A percentile compares a stretch with the other conserved stretches of the same genome.
Evolutionary conservation across 768 basidiomycete genomes (phyloP).

Genomic region (Lentinula boryana): DNA sequence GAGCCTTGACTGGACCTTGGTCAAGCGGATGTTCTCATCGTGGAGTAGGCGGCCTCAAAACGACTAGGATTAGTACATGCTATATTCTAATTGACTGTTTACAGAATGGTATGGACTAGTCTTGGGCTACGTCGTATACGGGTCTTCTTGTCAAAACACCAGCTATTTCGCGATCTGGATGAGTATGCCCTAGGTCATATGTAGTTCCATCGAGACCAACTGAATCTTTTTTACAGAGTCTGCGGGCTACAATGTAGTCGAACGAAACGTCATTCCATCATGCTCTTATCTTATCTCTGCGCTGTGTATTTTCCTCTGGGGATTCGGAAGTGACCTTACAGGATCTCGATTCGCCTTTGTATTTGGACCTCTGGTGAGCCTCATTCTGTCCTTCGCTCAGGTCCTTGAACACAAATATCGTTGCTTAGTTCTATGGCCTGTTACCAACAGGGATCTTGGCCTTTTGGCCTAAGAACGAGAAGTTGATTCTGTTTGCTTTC

Average conservation of each 20-base stretch:
- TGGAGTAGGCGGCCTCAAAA: slow-evolving; percentile 13
- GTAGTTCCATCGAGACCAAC: not conserved
- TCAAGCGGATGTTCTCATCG: slow-evolving; percentile 15
- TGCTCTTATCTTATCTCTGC: slow-evolving; percentile 17
- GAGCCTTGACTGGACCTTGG: slow-evolving; percentile 13
- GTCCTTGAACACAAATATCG: not conserved
- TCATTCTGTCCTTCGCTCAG: not conserved
- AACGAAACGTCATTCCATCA: slow-evolving; percentile 19
- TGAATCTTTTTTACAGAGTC: slow-evolving; percentile 9
- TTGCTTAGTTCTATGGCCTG: slow-evolving; percentile 6
- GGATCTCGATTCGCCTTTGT: slow-evolving; percentile 19
- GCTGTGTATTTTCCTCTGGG: slow-evolving; percentile 19
- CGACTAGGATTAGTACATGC: not conserved
- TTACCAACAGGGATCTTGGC: slow-evolving; percentile 15
- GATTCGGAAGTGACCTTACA: slow-evolving; percentile 18
- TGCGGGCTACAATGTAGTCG: slow-evolving; percentile 14
- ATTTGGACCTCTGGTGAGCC: slow-evolving; percentile 15
- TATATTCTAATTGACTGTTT: not conserved
- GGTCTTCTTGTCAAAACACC: slow-evolving; percentile 15
- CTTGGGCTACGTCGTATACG: slow-evolving; percentile 19
- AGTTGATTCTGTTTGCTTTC: slow-evolving; percentile 19
- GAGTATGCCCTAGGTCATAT: slow-evolving; percentile 7
- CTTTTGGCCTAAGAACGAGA: slow-evolving; percentile 16
- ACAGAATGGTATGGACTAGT: slow-evolving; percentile 20
- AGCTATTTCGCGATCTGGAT: slow-evolving; percentile 20